Evolutionary conservation across 768 basidiomycete genomes (phyloP), one percentile per base, ranked within the genome.

Genomic region (Podaxis mareebaensis): DNA sequence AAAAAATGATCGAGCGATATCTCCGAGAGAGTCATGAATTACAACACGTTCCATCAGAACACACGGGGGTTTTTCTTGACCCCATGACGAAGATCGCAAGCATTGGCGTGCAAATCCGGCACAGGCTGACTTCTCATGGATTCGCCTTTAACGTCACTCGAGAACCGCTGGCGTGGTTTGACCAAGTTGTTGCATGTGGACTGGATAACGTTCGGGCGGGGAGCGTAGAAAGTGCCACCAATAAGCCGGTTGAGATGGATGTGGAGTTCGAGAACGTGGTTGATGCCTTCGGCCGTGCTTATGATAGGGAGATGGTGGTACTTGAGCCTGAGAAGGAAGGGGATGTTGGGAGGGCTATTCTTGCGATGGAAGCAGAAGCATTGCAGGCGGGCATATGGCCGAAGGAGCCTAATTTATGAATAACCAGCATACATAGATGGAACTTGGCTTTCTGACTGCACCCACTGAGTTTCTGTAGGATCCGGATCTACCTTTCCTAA

Each of bases 61-160:
- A 96, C 70, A 96, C 95, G 3, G 97, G 97, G 24, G 89, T 97
- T 30, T 99, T 99, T 73, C 76, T 95, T 58, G 84, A 91, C 69
- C 77, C 81, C n/a, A 76, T 76, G 33, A 90, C 90, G 52, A 99
- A 99, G 75, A 81, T 99, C 68, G 94, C 87, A 17, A 99, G 96
- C 70, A 96, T 99, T 58, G 97, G 97, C 49, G 94, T 99, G 58
- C 95, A 98, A 74, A 89, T 99, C 59, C 88, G 95, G 61, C 96
- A 98, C 71, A 85, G 96, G 49, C 83, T 99, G 60, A 96, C 97
- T 49, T 91, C 89, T 26, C 97, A 99, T 73, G 97, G 97, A 1
- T 97, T 99, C 76, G 86, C 95, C 1, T 77, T 98, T 72, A 99
- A 99, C 74, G 80, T 98, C 64, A 93, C 94, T 0, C 75, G 74